These are phyloP conservation scores for Melaleuca quinquenervia DNA, from an alignment of 345 rosid species.

Conservation along the genomic window DNA sequence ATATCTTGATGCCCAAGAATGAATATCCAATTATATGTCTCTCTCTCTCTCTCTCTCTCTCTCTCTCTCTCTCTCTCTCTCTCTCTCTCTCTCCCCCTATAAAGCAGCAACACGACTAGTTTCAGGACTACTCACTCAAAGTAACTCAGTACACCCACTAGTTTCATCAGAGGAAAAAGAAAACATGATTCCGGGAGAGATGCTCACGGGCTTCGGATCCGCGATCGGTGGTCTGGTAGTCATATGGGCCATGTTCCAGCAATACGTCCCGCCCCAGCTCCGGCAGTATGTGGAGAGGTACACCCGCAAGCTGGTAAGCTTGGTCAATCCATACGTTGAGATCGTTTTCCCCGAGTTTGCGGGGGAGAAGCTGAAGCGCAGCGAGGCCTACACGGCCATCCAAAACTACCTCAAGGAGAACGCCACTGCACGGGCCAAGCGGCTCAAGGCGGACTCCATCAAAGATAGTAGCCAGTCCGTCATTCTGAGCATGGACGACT, in stretches of 20 bases:
- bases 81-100: slow-evolving; percentile 17
- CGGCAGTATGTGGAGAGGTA: background rate
- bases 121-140: background rate
- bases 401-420: slow-evolving; percentile 7
- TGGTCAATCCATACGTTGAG: background rate
- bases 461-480: background rate
- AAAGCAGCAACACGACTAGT: slow-evolving; percentile 1
- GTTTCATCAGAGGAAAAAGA: no score
- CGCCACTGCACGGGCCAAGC: slow-evolving; percentile 1
- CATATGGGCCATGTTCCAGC: background rate
- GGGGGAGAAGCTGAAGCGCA: slow-evolving; percentile 1
- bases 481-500: slow-evolving; percentile 5
- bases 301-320: background rate
- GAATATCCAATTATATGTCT: slow-evolving; percentile 3
- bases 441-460: slow-evolving; percentile 4
- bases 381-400: background rate
- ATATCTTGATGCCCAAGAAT: background rate
- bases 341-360: slow-evolving; percentile 3
- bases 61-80: no score
- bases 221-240: background rate
- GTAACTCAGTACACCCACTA: background rate
- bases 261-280: background rate
- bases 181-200: background rate
- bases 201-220: background rate
- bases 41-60: no score